Base-by-base conservation (phyloP, 1,284 basidiomycete genomes). In the Rhodotorula sp. region DNA sequence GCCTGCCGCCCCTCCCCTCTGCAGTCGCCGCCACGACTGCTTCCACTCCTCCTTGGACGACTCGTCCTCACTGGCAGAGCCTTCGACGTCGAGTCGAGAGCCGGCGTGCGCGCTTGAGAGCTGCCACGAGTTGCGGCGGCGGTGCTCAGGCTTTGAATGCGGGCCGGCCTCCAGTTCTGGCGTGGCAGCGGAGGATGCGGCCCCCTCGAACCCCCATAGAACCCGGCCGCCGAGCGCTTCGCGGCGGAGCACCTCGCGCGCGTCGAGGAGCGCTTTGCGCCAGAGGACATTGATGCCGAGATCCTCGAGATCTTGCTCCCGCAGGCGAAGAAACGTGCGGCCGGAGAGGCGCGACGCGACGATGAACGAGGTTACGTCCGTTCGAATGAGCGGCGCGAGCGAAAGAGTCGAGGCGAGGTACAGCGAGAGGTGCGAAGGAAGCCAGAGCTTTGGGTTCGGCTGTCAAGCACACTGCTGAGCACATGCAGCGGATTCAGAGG, bases 41-140 rank as follows among this genome's bases (percentile, higher is more conserved):
- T 78, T 77, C 77, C 77, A 78, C n/a, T 76, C 75, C 45, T 78
- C 77, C 64, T 72, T 64, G 27, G 41, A 58, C n/a, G 66, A 55
- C 48, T 74, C 70, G 49, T 70, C 70, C 19, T 69, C 68, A 9
- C 27, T 55, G 1, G 61, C 46, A 16, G 64, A 54, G 12, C 68
- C 67, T 54, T 67, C 70, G 50, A 77, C 69, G n/a, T 72, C 60
- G 63, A 72, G 34, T 34, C 34, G 34, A 2, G 34, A 34, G 3
- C 34, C 34, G 34, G 34, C 34, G 34, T 34, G 34, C 34, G 34
- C 59, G 46, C 57, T 49, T 41, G 53, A n/a, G 8, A 68, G 61
- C 23, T 66, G 56, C 45, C 34, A 54, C 16, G 46, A 54, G 3
- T 58, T 34, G 16, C 23, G 21, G 27, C 19, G 25, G n/a, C 23